A percentile compares a stretch with the other conserved stretches of the same genome.
Evolutionary conservation across 371 early-diverging fungal species (phyloP).

Genomic region (Zychaea mexicana): DNA sequence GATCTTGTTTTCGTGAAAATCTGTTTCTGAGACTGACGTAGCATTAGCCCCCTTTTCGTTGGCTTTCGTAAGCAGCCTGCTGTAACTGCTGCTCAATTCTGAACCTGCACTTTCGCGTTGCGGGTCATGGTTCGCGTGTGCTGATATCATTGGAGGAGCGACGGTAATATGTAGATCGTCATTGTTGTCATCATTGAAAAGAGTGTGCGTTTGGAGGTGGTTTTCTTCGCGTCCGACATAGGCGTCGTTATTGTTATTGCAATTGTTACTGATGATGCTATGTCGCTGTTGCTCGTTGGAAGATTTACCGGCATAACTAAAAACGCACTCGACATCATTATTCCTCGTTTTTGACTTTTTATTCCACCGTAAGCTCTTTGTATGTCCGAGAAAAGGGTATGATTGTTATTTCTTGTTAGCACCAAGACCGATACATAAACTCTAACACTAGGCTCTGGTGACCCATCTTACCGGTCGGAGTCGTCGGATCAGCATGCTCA

Average conservation of each 20-base stretch:
- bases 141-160: too few species aligned
- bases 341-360: not conserved
- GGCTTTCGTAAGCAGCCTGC: too few species aligned
- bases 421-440: not conserved
- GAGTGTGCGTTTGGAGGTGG: too few species aligned
- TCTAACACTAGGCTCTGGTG: not conserved
- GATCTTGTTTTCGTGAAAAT: too few species aligned
- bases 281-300: not conserved
- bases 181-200: too few species aligned
- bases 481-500: not conserved
- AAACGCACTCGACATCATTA: not conserved
- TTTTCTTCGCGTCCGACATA: not conserved
- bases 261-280: not conserved
- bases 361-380: constrained; percentile 1
- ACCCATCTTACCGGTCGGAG: not conserved
- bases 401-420: not conserved
- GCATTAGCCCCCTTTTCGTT: not conserved
- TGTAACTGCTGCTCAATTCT: too few species aligned
- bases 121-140: too few species aligned
- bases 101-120: too few species aligned
- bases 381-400: too few species aligned
- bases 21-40: not conserved
- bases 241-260: not conserved
- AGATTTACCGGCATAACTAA: not conserved
- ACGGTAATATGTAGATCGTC: too few species aligned